A percentile compares a stretch with the other conserved stretches of the same genome.
These are phyloP conservation scores for Trichoderma arundinaceum DNA, from an alignment of 2,329 filamentous ascomycete genomes.

Conservation along the genomic window DNA sequence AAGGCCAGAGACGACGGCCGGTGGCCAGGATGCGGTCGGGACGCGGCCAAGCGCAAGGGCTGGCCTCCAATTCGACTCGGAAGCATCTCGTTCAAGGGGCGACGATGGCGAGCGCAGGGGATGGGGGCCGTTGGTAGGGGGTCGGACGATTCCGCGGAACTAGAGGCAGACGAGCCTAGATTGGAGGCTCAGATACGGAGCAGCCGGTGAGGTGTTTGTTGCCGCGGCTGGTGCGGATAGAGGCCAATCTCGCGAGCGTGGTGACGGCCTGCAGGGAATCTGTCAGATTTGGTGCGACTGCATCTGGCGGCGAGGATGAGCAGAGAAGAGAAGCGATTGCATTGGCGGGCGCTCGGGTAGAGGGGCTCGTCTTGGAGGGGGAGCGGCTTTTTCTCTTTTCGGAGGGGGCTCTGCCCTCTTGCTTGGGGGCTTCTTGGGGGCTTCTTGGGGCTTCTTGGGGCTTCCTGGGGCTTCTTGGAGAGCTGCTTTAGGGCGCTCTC, in stretches of 20 bases:
- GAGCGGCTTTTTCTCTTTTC: no score
- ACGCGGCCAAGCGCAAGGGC: slow-evolving; percentile 24
- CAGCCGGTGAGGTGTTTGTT: not conserved
- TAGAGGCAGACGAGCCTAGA: no score
- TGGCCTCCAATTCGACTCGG: slow-evolving; percentile 27
- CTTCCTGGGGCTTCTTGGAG: no score
- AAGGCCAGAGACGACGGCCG: slow-evolving; percentile 5
- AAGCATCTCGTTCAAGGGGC: slow-evolving; percentile 16
- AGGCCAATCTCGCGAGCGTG: not conserved
- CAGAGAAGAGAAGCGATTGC: not conserved
- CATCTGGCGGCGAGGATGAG: slow-evolving; percentile 4
- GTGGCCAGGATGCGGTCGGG: not conserved
- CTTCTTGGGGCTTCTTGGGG: no score
- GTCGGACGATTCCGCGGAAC: slow-evolving; percentile 18
- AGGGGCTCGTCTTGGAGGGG: not conserved
- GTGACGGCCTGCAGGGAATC: slow-evolving; percentile 12
- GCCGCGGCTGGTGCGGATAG: no score
- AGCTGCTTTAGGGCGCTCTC: no score
- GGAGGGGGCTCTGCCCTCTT: no score
- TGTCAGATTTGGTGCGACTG: slow-evolving; percentile 15
- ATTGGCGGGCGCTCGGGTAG: not conserved
- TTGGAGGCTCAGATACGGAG: no score
- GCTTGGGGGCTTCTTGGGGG: no score
- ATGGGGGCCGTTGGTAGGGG: not conserved
- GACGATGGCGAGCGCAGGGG: slow-evolving; percentile 12